phyloP scores from a whole-genome alignment of 1,139 yeast species.

The Kluyveromyces marxianus region DNA sequence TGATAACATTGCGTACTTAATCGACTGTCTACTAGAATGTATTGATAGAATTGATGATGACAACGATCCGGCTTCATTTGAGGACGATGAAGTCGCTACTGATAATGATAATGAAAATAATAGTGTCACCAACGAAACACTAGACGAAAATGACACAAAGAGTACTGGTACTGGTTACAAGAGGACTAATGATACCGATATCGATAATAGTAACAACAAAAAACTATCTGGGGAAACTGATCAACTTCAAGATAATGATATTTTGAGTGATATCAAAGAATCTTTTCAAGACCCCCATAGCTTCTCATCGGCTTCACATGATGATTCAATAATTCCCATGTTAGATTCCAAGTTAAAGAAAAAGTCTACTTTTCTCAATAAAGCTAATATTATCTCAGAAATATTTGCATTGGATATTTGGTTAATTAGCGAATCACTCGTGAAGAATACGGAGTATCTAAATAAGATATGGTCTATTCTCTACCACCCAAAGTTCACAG shows the following conservation, averaged over 20 bases:
- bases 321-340: conserved; percentile 10
- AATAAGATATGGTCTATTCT: conserved; percentile 76
- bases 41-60: conserved; percentile 14
- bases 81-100: conserved; percentile 6
- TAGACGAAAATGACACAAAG: conserved; percentile 11
- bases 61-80: not conserved
- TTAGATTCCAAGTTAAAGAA: conserved; percentile 7
- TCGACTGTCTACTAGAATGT: conserved; percentile 21
- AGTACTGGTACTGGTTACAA: not conserved
- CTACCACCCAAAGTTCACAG: conserved; percentile 51
- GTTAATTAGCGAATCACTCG: conserved; percentile 85
- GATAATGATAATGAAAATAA: conserved; percentile 5
- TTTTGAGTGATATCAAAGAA: not conserved
- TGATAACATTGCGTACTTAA: conserved; percentile 35
- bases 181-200: not conserved
- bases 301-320: conserved; percentile 8
- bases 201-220: not conserved
- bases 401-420: conserved; percentile 90
- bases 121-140: conserved; percentile 5
- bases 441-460: conserved; percentile 62
- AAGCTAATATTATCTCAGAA: conserved; percentile 48
- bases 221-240: conserved; percentile 5
- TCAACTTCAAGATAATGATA: conserved; percentile 1
- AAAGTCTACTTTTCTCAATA: conserved; percentile 16
- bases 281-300: not conserved